Base-by-base conservation (phyloP, 441 rosid species). In the Eruca vesicaria region DNA sequence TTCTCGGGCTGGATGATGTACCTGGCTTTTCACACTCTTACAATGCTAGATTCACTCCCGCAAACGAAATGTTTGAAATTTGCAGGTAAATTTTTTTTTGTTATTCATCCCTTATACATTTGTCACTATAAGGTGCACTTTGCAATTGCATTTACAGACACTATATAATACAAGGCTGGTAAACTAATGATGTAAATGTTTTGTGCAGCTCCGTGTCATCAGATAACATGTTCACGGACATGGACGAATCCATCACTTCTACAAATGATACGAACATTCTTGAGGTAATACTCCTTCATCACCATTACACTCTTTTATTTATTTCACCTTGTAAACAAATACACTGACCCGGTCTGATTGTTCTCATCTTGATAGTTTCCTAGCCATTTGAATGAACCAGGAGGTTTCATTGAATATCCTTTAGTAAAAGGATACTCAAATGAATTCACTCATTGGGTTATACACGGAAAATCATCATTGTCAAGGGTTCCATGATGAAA, bases 171-270 rank as follows among this genome's bases (percentile, higher is more conserved):
- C 33, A 19, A 14, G 35, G 45, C 64, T 62, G 8, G 20, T 76
- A 19, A 28, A 28, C 1, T 66, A 50, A 15, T 9, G 21, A 16
- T 67, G 2, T 33, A 55, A 33, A 43, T 78, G 74, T 50, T 79
- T 69, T 6, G 32, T 38, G 52, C 76, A 79, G 82, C 61, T 10
- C 72, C 23, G 58, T 0, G 52, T 69, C 79, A 18, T 79, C 82
- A 43, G 82, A 79, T 64, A 78, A 78, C 64, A 58, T 79, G 11
- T 79, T 73, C 63, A 69, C 82, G 41, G 79, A 79, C 36, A 4
- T 63, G 53, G 78, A 78, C 26, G 82, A 79, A 69, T 79, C 82
- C 10, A 63, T 79, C 57, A 74, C 75, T 58, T 79, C 82, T 14
- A 16, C 32, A 55, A 63, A 62, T 20, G 16, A n/a, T 21, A 63